These are phyloP conservation scores for Metschnikowia henanensis DNA, from an alignment of 805 yeast genomes.

Conservation along the genomic window DNA sequence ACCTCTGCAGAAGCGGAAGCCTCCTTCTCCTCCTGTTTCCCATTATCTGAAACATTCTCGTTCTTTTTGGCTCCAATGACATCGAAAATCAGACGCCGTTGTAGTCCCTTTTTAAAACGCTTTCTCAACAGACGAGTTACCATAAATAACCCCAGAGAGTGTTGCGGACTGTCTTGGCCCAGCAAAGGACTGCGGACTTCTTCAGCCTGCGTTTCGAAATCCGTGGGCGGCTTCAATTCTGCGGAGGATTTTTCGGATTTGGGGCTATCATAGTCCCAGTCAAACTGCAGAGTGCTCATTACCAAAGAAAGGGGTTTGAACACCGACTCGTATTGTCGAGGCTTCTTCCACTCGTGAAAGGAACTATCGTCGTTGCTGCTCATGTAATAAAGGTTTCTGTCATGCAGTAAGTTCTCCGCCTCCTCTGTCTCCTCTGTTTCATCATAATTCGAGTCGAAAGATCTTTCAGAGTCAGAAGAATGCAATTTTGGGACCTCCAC, in stretches of 20 bases:
- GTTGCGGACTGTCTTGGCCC: too few species aligned
- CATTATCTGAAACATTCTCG: too few species aligned
- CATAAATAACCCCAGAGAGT: too few species aligned
- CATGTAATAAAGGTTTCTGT: slow-evolving; percentile 2
- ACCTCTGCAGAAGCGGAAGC: too few species aligned
- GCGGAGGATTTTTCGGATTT: too few species aligned
- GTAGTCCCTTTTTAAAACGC: too few species aligned
- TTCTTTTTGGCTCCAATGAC: too few species aligned
- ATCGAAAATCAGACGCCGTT: too few species aligned
- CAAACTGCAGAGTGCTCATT: neutral
- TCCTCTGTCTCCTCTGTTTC: neutral
- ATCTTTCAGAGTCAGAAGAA: neutral
- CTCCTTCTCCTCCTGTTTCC: too few species aligned
- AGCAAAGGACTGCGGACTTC: neutral
- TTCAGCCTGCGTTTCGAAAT: neutral
- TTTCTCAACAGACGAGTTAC: too few species aligned
- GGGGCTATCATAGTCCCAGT: neutral
- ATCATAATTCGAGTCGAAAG: neutral
- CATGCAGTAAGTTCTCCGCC: neutral
- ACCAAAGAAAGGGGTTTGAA: slow-evolving; percentile 1
- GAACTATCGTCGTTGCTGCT: slow-evolving; percentile 6
- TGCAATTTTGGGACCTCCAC: neutral
- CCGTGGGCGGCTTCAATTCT: too few species aligned
- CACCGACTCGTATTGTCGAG: neutral
- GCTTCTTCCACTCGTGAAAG: slow-evolving; percentile 2